Evolutionary conservation across 768 basidiomycete species (phyloP), one percentile per base, ranked within the genome.

Genomic region (Suillus clintonianus): DNA sequence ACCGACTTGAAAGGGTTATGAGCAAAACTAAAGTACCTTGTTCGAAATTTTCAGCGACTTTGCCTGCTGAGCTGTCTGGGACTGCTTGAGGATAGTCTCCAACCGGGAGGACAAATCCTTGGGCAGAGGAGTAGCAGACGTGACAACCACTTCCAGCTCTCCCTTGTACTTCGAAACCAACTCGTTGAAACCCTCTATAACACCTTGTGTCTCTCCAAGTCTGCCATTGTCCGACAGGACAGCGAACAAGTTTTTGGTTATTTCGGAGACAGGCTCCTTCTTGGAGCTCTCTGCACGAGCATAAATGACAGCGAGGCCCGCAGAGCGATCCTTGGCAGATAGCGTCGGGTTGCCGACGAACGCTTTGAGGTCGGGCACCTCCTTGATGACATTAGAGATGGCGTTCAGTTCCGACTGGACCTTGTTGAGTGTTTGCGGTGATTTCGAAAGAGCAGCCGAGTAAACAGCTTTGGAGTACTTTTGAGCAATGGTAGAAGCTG

Each of bases 291-390:
- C 91, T 39, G 89, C 82, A 62, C 86, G 87, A 64, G 86, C 77
- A 73, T 88, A 89, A 72, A 99, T 79, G 55, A 81, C 75, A 41
- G 84, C 73, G 64, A 99, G 86, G 64, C 90, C 91, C 1, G 83
- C 76, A 19, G 79, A 71, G 70, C 94, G 89, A 62, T 97, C 96
- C 54, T 86, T 83, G 50, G 85, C 77, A 9, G 95, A 93, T 22
- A 99, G 85, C 11, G 97, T 96, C 51, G 97, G 97, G 83, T 99
- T 99, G 68, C 79, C 77, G 73, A 99, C 82, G 79, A 97, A 93
- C 4, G 86, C 76, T 63, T 78, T 79, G 69, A 95, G 77, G 69
- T 89, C 87, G 62, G 89, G 82, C 63, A 85, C 82, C 42, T 83
- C 79, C 72, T 85, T 82, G 77, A 98, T 85, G 75, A 89, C 81